Base-by-base conservation (phyloP, 164 flowering plant species). In the Annona squamosa region DNA sequence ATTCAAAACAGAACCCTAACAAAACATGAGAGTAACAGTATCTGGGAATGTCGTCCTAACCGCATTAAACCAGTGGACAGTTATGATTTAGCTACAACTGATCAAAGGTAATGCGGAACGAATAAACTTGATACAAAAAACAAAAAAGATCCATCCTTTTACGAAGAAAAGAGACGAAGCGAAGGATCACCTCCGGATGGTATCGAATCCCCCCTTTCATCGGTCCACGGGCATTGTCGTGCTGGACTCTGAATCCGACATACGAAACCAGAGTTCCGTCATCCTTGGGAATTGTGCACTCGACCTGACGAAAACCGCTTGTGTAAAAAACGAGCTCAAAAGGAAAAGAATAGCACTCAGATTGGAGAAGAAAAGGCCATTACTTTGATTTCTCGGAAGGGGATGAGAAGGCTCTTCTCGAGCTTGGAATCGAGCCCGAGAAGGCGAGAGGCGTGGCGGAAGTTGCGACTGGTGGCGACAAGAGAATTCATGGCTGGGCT, bases 211-310 rank as follows among this genome's bases (percentile, higher is more conserved):
- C 59, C 13, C 59, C 59, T 52, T 52, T 52, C 59, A 52, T 52
- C 9, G 59, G 59, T 16, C 73, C 73, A 4, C 73, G 73, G 12
- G 73, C 48, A 10, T 71, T 71, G 44, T 71, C 73, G 43, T 71
- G 73, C 73, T 71, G 73, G 41, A 71, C 73, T 43, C 73, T 71
- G 65, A 71, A 71, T 2, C 59, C 59, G 10, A 52, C 59, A 52
- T 52, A 52, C 59, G 59, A 52, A 52, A 12, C 59, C 79, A 94
- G 74, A 10, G 81, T 87, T 10, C 97, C 98, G 73, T 94, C 97
- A 74, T 94, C 97, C 77, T 88, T 94, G 0, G 98, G 98, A 18
- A 94, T 89, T 43, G 98, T 94, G 77, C 98, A 94, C 77, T 94
- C 97, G 78, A 94, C 97, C 98, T 92, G 77, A 73, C 37, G 37